phyloP scores from a whole-genome alignment of 345 rosid genomes.

The Mallotus nudiflorus region DNA sequence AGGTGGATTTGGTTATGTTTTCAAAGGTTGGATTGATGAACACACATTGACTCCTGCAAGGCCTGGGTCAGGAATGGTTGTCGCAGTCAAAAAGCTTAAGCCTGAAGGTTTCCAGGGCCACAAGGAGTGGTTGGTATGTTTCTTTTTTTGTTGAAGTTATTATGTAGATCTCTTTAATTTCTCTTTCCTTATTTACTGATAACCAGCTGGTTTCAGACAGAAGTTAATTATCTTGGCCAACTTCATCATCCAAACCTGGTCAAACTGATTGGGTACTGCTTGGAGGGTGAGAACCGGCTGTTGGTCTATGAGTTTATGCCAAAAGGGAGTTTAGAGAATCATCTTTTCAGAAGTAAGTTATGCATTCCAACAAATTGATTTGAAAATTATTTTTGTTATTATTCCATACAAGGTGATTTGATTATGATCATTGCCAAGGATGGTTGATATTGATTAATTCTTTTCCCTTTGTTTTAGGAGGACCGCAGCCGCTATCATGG shows the following conservation, averaged over 20 bases:
- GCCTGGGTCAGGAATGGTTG: slow-evolving; percentile 70
- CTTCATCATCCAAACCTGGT: slow-evolving; percentile 93
- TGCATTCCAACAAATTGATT: background rate
- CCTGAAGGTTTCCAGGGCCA: slow-evolving; percentile 98
- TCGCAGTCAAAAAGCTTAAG: slow-evolving; percentile 93
- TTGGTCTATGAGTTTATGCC: slow-evolving; percentile 94
- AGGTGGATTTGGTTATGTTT: slow-evolving; percentile 95
- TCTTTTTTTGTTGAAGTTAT: background rate
- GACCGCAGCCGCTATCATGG: slow-evolving; percentile 86
- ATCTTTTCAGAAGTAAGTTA: slow-evolving; percentile 58
- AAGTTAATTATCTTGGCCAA: slow-evolving; percentile 94
- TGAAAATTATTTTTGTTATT: background rate
- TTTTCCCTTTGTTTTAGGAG: slow-evolving; percentile 49
- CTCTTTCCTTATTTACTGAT: slow-evolving; percentile 23
- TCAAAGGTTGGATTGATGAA: slow-evolving; percentile 95
- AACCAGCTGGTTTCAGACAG: slow-evolving; percentile 63
- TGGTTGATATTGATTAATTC: slow-evolving; percentile 10
- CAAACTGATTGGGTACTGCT: slow-evolving; percentile 82
- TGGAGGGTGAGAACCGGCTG: slow-evolving; percentile 80
- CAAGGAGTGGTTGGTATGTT: slow-evolving; percentile 95
- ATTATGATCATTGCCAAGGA: background rate
- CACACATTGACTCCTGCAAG: slow-evolving; percentile 59
- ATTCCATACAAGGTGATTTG: too few relatives aligned
- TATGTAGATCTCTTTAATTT: background rate
- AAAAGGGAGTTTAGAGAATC: slow-evolving; percentile 93